Percentiles rank a stretch among this genome's conserved stretches.
Conservation (phyloP, 2,329 filamentous ascomycete genomes). For the Verticillium isaacii region DNA sequence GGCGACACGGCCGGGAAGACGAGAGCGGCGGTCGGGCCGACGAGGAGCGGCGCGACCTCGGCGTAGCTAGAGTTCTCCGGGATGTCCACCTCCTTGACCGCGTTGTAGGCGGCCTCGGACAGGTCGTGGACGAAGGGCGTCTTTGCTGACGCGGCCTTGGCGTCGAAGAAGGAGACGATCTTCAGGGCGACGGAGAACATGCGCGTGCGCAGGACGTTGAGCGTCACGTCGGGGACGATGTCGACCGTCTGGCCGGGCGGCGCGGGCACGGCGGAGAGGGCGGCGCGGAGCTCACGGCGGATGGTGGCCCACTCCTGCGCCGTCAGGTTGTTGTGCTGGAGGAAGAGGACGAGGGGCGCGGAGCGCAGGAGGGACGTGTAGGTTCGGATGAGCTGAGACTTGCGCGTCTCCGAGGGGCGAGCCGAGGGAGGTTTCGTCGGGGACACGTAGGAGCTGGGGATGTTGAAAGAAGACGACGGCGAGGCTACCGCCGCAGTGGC, state of each 20-base stretch:
- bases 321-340: slow-evolving; percentile 66
- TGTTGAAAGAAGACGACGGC: slow-evolving; percentile 18
- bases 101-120: slow-evolving; percentile 46
- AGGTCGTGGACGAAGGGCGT: slow-evolving; percentile 44
- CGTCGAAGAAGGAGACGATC: slow-evolving; percentile 78
- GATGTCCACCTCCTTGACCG: slow-evolving; percentile 33
- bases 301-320: slow-evolving; percentile 57
- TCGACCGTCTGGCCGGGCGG: slow-evolving; percentile 33
- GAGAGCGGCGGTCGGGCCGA: slow-evolving; percentile 75
- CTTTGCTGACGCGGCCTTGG: slow-evolving; percentile 28
- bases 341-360: slow-evolving; percentile 78
- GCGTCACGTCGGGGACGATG: slow-evolving; percentile 59
- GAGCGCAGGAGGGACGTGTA: slow-evolving; percentile 87
- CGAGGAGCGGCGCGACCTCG: slow-evolving; percentile 69
- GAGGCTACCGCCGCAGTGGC: slow-evolving; percentile 20
- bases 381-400: slow-evolving; percentile 79
- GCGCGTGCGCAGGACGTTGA: slow-evolving; percentile 83
- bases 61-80: slow-evolving; percentile 38
- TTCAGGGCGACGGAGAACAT: slow-evolving; percentile 84
- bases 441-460: slow-evolving; percentile 45
- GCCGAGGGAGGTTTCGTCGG: slow-evolving; percentile 82
- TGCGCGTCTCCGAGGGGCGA: slow-evolving; percentile 79
- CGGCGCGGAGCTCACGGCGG: slow-evolving; percentile 36
- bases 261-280: slow-evolving; percentile 35
- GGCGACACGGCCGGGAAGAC: slow-evolving; percentile 81